These are phyloP conservation scores for Pleurotus eryngii DNA, from an alignment of 768 basidiomycete genomes.

Conservation along the genomic window DNA sequence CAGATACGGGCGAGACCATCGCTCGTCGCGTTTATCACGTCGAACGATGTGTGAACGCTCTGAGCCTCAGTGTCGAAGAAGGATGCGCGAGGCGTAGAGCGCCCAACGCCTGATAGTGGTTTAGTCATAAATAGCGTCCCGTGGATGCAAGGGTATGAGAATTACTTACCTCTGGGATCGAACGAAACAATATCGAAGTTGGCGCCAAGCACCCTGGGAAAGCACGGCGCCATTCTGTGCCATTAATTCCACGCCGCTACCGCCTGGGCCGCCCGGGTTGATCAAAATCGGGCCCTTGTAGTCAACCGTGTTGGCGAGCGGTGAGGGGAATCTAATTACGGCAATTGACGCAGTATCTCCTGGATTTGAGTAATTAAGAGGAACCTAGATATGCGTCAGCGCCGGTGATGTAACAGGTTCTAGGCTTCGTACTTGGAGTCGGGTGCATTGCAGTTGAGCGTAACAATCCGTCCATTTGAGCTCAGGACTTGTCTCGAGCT, in stretches of 20 bases:
- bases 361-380: slow-evolving; percentile 41
- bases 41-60: slow-evolving; percentile 15
- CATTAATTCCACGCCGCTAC: slow-evolving; percentile 34
- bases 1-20: slow-evolving; percentile 25
- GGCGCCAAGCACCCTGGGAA: slow-evolving; percentile 31
- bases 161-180: slow-evolving; percentile 43
- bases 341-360: slow-evolving; percentile 39
- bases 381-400: slow-evolving; percentile 30
- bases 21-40: slow-evolving; percentile 19
- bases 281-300: slow-evolving; percentile 44
- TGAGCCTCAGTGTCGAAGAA: slow-evolving; percentile 35
- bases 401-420: neutral
- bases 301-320: slow-evolving; percentile 17
- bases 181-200: slow-evolving; percentile 45
- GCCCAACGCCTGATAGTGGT: slow-evolving; percentile 25
- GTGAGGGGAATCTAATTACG: slow-evolving; percentile 36
- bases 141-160: neutral
- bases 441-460: slow-evolving; percentile 19
- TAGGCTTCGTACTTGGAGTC: slow-evolving; percentile 16
- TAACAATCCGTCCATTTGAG: slow-evolving; percentile 25
- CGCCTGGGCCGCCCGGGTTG: slow-evolving; percentile 50
- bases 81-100: slow-evolving; percentile 29
- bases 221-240: slow-evolving; percentile 20
- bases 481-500: neutral
- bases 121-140: neutral